phyloP scores from a whole-genome alignment of 176 grass and related monocot species.

The Bolboschoenus planiculmis region DNA sequence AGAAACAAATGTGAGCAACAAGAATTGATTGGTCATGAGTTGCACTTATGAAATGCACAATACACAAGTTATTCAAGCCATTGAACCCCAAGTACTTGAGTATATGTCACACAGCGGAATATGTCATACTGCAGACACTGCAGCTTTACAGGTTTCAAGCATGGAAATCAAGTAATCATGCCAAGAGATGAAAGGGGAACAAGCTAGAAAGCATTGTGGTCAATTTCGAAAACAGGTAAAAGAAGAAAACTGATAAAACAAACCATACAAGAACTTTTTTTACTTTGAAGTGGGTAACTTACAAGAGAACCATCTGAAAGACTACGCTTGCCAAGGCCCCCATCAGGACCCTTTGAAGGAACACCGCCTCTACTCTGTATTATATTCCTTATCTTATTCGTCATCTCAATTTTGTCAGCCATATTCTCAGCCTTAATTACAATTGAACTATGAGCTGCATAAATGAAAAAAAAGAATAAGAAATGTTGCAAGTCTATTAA shows the following conservation, averaged over 20 bases:
- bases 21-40: background rate
- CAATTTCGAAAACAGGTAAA: conserved; percentile 6
- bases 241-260: background rate
- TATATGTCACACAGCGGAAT: background rate
- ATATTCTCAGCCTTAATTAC: conserved; percentile 78
- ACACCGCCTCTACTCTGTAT: conserved; percentile 25
- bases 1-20: conserved; percentile 4
- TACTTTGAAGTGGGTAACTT: conserved; percentile 23
- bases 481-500: background rate
- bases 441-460: conserved; percentile 56
- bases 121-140: too few species aligned
- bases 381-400: conserved; percentile 55
- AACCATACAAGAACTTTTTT: background rate
- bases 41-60: background rate
- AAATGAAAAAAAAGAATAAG: background rate
- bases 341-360: conserved; percentile 32
- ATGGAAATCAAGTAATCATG: background rate
- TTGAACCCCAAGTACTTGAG: background rate
- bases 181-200: background rate
- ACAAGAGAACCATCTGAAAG: conserved; percentile 73
- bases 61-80: background rate
- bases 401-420: conserved; percentile 67
- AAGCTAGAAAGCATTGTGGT: background rate
- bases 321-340: conserved; percentile 38
- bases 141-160: background rate